Evolutionary conservation across 176 grass and related monocot species (phyloP).

Genomic region (maize (Zea mays)): DNA sequence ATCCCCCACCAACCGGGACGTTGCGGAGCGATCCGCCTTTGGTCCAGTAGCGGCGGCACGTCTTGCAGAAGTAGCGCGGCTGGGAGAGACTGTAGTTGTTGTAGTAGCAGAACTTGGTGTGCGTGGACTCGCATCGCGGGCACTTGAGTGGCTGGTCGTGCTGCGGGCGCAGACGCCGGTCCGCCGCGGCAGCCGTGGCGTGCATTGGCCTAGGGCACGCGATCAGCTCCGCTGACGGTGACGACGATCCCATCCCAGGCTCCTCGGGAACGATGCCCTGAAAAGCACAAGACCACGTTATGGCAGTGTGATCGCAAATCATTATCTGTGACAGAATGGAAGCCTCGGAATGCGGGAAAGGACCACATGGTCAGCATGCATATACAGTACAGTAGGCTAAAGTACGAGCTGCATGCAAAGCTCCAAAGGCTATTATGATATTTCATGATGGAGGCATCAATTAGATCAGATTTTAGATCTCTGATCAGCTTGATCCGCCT

Average conservation of each 20-base stretch:
- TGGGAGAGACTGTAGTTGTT: slow-evolving; percentile 98
- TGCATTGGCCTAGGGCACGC: slow-evolving; percentile 51
- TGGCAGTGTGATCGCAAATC: slow-evolving; percentile 41
- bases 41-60: slow-evolving; percentile 93
- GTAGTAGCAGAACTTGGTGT: slow-evolving; percentile 99
- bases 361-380: slow-evolving; percentile 10
- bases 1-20: slow-evolving; percentile 83
- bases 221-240: slow-evolving; percentile 69
- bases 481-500: slow-evolving; percentile 36
- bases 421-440: slow-evolving; percentile 14
- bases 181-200: slow-evolving; percentile 44
- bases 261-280: slow-evolving; percentile 76
- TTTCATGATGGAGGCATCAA: slow-evolving; percentile 45
- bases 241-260: slow-evolving; percentile 61
- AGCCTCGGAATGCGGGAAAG: slow-evolving; percentile 49
- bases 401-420: slow-evolving; percentile 30
- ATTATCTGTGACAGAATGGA: slow-evolving; percentile 41
- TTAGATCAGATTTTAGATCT: slow-evolving; percentile 37
- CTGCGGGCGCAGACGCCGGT: slow-evolving; percentile 68
- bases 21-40: slow-evolving; percentile 91
- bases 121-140: slow-evolving; percentile 81
- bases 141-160: slow-evolving; percentile 93
- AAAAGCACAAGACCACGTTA: slow-evolving; percentile 44
- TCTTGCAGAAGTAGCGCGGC: slow-evolving; percentile 98
- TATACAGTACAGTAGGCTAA: slow-evolving; percentile 22